These are phyloP conservation scores for Cucumis cinereus DNA, from an alignment of 306 rosid species.

Conservation along the genomic window DNA sequence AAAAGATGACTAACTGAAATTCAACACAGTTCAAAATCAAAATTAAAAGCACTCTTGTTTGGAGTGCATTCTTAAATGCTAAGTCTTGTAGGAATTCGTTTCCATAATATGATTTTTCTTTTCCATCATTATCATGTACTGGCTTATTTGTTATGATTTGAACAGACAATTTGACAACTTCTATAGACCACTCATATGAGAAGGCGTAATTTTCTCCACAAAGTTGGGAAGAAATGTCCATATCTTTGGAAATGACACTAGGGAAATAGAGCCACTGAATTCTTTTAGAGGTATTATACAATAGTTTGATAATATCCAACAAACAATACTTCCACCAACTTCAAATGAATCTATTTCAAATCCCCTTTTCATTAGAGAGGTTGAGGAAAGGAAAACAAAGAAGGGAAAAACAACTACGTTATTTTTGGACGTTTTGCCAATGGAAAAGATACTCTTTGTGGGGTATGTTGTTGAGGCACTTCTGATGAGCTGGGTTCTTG, in stretches of 20 bases:
- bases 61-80: not conserved
- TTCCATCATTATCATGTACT: not conserved
- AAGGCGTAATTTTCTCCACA: not conserved
- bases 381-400: not conserved
- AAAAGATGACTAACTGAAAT: conserved; percentile 3
- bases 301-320: not conserved
- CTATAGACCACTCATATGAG: not conserved
- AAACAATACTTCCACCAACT: not conserved
- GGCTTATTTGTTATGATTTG: not conserved
- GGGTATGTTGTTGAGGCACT: conserved; percentile 38
- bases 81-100: not conserved
- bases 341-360: not conserved
- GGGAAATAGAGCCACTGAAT: not conserved
- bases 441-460: conserved; percentile 71
- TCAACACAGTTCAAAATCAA: not conserved
- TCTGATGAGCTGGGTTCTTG: conserved; percentile 50
- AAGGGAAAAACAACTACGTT: not conserved
- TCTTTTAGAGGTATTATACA: not conserved
- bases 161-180: not conserved
- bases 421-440: conserved; percentile 50
- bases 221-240: not conserved
- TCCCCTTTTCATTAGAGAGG: not conserved
- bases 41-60: not conserved
- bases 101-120: not conserved
- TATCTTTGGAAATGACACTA: not conserved